Conservation (phyloP, 139 green algal genomes). For the Pleodorina starrii region DNA sequence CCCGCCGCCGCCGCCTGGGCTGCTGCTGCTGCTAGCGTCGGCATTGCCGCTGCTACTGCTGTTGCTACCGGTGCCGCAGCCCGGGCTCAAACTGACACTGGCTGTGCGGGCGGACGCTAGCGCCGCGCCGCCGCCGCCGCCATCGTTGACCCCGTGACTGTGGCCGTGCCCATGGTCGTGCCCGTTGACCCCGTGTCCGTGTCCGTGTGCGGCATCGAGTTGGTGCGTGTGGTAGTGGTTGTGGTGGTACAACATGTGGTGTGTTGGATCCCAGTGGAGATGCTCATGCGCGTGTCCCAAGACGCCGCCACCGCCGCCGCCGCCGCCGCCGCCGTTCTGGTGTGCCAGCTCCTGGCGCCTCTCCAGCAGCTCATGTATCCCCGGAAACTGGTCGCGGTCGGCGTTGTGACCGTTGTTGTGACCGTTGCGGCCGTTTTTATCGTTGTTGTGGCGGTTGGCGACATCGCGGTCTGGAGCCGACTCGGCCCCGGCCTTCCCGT, state of each 20-base stretch:
- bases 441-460: not conserved
- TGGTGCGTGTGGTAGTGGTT: conserved; percentile 11
- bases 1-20: not conserved
- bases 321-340: not conserved
- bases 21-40: not conserved
- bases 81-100: conserved; percentile 17
- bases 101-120: not conserved
- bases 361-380: not conserved
- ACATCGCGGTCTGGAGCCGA: not conserved
- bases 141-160: not conserved
- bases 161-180: no score
- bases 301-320: not conserved
- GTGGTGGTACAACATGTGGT: conserved; percentile 13
- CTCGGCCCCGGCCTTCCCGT: not conserved
- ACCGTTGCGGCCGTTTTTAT: not conserved
- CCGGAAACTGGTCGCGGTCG: not conserved
- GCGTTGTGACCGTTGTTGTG: not conserved
- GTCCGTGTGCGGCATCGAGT: no score
- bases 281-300: conserved; percentile 7
- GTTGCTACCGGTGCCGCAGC: not conserved
- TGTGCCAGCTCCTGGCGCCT: conserved; percentile 29
- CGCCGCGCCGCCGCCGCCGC: not conserved
- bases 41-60: no score
- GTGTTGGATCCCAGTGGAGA: not conserved
- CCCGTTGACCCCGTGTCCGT: not conserved